A percentile compares a stretch with the other conserved stretches of the same genome.
Evolutionary conservation across 768 basidiomycete species (phyloP).

Genomic region (Lyophyllum shimeji): DNA sequence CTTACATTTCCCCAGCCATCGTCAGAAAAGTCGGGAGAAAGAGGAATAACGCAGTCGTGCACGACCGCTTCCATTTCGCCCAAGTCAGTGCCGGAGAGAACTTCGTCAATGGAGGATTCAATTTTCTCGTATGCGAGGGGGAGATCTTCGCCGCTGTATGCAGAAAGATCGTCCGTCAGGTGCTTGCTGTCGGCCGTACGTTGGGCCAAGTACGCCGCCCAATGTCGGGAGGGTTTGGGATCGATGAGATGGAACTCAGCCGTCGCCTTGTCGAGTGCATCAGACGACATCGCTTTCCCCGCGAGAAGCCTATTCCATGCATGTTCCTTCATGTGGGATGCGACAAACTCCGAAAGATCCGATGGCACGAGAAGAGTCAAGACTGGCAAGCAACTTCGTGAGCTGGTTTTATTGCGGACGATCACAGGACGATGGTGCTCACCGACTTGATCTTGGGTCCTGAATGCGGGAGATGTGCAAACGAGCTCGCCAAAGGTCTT

Average conservation of each 20-base stretch:
- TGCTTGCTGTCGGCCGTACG: background rate
- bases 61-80: background rate
- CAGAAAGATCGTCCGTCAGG: background rate
- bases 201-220: background rate
- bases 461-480: background rate
- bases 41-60: background rate
- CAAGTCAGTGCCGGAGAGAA: background rate
- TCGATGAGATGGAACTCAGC: conserved; percentile 1
- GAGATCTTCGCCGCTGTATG: background rate
- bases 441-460: background rate
- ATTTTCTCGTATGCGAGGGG: conserved; percentile 2
- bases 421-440: background rate
- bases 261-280: background rate
- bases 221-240: background rate
- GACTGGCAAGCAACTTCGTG: background rate
- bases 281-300: background rate
- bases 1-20: background rate
- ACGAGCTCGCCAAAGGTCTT: background rate
- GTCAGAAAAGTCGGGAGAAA: background rate
- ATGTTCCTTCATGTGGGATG: background rate
- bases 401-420: background rate
- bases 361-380: conserved; percentile 1
- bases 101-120: background rate
- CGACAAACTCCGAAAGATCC: background rate
- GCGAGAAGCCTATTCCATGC: background rate